These are phyloP conservation scores for Phaeosphaeriaceae sp. DNA, from an alignment of 2,329 filamentous ascomycete genomes.

Conservation along the genomic window DNA sequence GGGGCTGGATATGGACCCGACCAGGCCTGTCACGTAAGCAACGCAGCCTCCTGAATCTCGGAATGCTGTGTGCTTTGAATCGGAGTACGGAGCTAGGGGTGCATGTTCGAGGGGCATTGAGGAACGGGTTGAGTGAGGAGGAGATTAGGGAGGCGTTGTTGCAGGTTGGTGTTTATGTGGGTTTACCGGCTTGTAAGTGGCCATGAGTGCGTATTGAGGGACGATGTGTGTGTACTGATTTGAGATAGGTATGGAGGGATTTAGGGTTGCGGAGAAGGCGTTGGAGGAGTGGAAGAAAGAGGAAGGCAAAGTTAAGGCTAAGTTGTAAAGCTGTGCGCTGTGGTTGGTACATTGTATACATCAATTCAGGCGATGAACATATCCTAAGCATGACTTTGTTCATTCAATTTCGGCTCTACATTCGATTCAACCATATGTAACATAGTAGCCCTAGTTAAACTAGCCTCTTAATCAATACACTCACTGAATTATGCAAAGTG, in stretches of 20 bases:
- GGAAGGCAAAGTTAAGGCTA: conserved; percentile 13
- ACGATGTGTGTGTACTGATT: not conserved
- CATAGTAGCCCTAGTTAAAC: too few species aligned
- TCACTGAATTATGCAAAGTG: too few species aligned
- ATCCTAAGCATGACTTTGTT: conserved; percentile 30
- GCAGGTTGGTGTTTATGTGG: conserved; percentile 51
- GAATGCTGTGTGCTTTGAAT: conserved; percentile 66
- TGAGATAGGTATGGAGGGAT: conserved; percentile 50
- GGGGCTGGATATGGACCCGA: conserved; percentile 66
- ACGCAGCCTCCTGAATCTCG: conserved; percentile 65
- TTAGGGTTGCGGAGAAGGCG: conserved; percentile 54
- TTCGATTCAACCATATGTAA: too few species aligned
- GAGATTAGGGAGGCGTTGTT: conserved; percentile 62
- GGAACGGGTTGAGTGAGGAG: conserved; percentile 64
- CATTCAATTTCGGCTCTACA: too few species aligned
- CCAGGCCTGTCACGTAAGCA: conserved; percentile 51
- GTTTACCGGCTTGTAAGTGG: conserved; percentile 46
- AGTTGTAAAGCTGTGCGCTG: too few species aligned
- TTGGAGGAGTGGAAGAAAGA: conserved; percentile 54
- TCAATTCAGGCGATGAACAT: conserved; percentile 19
- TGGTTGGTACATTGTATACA: too few species aligned
- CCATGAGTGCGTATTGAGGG: not conserved
- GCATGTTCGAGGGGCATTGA: conserved; percentile 64
- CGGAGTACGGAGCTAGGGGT: conserved; percentile 61
- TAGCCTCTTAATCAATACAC: too few species aligned